Evolutionary conservation across 352 stramenopile genomes (phyloP).

Genomic region (Phytophthora idaei): DNA sequence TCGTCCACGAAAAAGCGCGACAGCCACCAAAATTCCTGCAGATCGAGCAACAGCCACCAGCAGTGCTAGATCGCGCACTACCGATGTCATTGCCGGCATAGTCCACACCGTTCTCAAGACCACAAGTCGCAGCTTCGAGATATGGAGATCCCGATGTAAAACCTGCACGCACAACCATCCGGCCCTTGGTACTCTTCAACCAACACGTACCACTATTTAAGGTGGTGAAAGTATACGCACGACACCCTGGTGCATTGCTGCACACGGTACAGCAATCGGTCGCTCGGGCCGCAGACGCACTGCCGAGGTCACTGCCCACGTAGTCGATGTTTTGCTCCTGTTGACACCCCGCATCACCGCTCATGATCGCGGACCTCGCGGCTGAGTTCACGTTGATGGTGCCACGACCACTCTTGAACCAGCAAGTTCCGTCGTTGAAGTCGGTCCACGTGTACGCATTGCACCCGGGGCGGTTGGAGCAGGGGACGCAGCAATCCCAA

Average conservation of each 20-base stretch:
- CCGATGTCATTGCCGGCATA: constrained; percentile 42
- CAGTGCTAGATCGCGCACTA: constrained; percentile 10
- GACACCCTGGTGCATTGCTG: constrained; percentile 24
- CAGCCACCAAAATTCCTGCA: constrained; percentile 32
- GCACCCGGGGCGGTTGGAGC: constrained; percentile 23
- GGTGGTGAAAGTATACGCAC: constrained; percentile 39
- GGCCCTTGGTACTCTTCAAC: constrained; percentile 38
- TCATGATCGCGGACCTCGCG: constrained; percentile 30
- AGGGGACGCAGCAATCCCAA: constrained; percentile 33
- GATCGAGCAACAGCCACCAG: constrained; percentile 27
- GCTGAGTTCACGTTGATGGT: constrained; percentile 21
- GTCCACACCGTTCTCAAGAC: constrained; percentile 31
- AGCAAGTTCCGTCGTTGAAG: constrained; percentile 49
- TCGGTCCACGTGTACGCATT: constrained; percentile 55
- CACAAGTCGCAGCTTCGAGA: constrained; percentile 21
- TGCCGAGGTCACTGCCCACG: constrained; percentile 20
- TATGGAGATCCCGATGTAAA: constrained; percentile 22
- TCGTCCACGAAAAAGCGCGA: constrained; percentile 57
- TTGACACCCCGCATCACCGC: background rate
- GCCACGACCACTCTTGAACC: constrained; percentile 32
- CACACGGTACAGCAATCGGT: constrained; percentile 27
- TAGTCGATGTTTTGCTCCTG: constrained; percentile 29
- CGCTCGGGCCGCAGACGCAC: constrained; percentile 14
- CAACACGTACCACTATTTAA: constrained; percentile 37
- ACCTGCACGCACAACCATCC: constrained; percentile 17